Percentiles rank a stretch among this genome's conserved stretches.
phyloP scores from a whole-genome alignment of 2,329 filamentous ascomycete species.

The Ceratocystis huliohia region DNA sequence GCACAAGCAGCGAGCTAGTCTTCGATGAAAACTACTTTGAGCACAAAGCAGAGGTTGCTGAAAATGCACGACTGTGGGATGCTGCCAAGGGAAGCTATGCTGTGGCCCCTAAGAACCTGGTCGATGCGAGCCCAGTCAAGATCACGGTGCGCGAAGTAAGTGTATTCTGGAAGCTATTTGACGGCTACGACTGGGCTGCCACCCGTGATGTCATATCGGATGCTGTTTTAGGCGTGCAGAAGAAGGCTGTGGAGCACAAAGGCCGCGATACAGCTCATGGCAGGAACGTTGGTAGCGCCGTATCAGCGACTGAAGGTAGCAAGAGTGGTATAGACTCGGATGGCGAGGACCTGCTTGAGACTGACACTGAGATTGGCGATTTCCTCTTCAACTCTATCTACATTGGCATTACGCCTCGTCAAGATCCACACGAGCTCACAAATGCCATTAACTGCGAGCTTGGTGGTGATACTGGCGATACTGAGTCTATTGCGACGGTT shows the following conservation, averaged over 20 bases:
- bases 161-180: constrained; percentile 93
- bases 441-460: constrained; percentile 78
- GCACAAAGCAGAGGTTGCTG: constrained; percentile 45
- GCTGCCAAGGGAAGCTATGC: constrained; percentile 65
- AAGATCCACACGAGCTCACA: constrained; percentile 69
- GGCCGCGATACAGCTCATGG: constrained; percentile 26
- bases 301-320: not conserved
- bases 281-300: constrained; percentile 43
- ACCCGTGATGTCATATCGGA: constrained; percentile 79
- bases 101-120: constrained; percentile 46
- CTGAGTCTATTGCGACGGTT: constrained; percentile 59
- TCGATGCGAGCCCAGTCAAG: constrained; percentile 57
- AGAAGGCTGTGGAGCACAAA: constrained; percentile 61
- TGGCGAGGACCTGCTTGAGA: constrained; percentile 50
- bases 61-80: constrained; percentile 67
- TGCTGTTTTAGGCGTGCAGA: constrained; percentile 78
- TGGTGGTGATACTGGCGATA: constrained; percentile 83
- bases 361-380: constrained; percentile 80
- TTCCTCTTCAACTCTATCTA: constrained; percentile 98
- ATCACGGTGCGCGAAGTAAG: constrained; percentile 76
- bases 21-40: constrained; percentile 72
- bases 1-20: constrained; percentile 42
- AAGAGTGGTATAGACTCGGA: constrained; percentile 29
- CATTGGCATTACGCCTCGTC: constrained; percentile 78
- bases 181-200: constrained; percentile 90